Percentiles rank a stretch among this genome's conserved stretches.
Conservation (phyloP, 768 basidiomycete genomes). For the Pisolithus orientalis region DNA sequence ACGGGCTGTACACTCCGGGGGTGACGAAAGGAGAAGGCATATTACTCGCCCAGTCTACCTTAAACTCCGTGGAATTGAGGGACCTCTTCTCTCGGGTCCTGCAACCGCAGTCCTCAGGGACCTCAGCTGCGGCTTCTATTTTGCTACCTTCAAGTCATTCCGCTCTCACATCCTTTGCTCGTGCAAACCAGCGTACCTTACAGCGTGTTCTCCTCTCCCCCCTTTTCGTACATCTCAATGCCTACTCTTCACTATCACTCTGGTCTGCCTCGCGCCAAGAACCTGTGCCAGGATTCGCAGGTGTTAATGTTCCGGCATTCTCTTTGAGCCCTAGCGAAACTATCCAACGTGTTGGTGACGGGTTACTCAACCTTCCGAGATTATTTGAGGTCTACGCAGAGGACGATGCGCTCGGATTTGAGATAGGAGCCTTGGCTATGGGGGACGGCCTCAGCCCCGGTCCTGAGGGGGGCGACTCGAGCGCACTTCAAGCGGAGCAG, state of each 20-base stretch:
- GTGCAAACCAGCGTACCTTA: conserved; percentile 67
- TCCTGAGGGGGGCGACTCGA: not conserved
- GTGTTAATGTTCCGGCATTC: conserved; percentile 73
- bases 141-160: conserved; percentile 51
- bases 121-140: conserved; percentile 16
- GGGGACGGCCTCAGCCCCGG: conserved; percentile 40
- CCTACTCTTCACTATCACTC: conserved; percentile 60
- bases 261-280: conserved; percentile 52
- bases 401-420: conserved; percentile 87
- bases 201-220: conserved; percentile 84
- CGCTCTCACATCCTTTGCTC: conserved; percentile 59
- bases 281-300: conserved; percentile 27
- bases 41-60: conserved; percentile 73
- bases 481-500: conserved; percentile 25
- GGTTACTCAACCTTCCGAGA: conserved; percentile 87
- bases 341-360: conserved; percentile 86
- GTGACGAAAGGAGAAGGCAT: conserved; percentile 63
- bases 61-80: conserved; percentile 74
- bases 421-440: conserved; percentile 74
- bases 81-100: conserved; percentile 27
- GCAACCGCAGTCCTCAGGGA: conserved; percentile 5
- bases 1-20: conserved; percentile 48
- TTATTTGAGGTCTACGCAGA: conserved; percentile 93
- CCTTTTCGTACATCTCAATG: conserved; percentile 60
- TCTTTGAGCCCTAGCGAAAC: conserved; percentile 87